phyloP scores from a whole-genome alignment of 352 stramenopile species.

The Globisporangium middletonii region DNA sequence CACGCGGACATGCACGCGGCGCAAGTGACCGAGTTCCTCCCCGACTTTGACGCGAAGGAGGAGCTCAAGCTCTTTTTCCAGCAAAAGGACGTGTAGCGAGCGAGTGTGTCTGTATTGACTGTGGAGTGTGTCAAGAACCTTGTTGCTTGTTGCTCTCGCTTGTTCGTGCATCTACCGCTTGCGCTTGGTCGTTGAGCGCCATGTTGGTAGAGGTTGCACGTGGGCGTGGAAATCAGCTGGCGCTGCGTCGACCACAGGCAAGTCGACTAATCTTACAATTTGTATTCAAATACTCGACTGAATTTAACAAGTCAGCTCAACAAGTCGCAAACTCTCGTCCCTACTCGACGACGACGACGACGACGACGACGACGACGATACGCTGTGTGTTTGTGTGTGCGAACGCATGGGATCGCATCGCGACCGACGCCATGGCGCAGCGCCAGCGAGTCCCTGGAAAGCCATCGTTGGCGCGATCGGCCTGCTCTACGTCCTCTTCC shows the following conservation, averaged over 20 bases:
- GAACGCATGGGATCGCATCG: background rate
- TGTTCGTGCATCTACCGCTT: too few relatives aligned
- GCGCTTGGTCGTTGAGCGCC: too few relatives aligned
- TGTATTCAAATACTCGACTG: too few relatives aligned
- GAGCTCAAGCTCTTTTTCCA: conserved; percentile 11
- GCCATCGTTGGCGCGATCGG: conserved; percentile 9
- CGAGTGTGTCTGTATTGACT: background rate
- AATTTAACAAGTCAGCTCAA: too few relatives aligned
- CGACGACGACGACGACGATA: too few relatives aligned
- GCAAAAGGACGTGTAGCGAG: background rate
- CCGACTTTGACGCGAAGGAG: conserved; percentile 29
- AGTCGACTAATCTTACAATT: too few relatives aligned
- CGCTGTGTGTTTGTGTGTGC: too few relatives aligned
- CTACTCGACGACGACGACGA: too few relatives aligned
- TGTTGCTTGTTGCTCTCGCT: background rate
- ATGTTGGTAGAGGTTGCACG: too few relatives aligned
- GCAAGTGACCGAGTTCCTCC: conserved; percentile 34
- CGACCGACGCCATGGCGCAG: conserved; percentile 7
- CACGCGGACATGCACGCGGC: conserved; percentile 34
- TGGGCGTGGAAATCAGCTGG: too few relatives aligned
- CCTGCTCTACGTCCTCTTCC: conserved; percentile 18
- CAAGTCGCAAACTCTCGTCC: too few relatives aligned
- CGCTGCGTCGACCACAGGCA: too few relatives aligned
- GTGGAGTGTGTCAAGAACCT: background rate
- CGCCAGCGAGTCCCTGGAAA: conserved; percentile 11